Evolutionary conservation across 495 filamentous ascomycete species (phyloP).

Genomic region (Sordaria brevicollis): DNA sequence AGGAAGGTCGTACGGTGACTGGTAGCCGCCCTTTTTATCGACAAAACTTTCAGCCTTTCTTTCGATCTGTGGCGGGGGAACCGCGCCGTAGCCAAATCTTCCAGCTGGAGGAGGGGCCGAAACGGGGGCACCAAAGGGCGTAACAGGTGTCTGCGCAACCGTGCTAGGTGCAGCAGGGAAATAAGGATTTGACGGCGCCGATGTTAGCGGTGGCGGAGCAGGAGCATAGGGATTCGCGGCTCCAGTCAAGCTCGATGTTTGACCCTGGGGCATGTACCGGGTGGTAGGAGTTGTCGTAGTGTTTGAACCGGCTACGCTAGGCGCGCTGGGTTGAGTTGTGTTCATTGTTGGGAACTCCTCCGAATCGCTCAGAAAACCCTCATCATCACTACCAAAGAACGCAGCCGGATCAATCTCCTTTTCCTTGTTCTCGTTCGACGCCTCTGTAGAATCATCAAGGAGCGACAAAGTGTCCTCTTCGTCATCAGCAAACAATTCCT

Average conservation of each 20-base stretch:
- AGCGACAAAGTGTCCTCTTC: constrained; percentile 61
- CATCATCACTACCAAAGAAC: constrained; percentile 60
- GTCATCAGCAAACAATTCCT: constrained; percentile 69
- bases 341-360: constrained; percentile 19
- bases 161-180: constrained; percentile 13
- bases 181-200: constrained; percentile 26
- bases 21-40: constrained; percentile 85
- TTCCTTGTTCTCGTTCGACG: constrained; percentile 21
- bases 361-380: constrained; percentile 59
- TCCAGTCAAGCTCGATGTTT: neutral
- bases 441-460: constrained; percentile 20
- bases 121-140: constrained; percentile 24
- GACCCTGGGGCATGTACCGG: constrained; percentile 24
- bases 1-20: constrained; percentile 88
- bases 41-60: constrained; percentile 70
- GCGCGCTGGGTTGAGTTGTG: constrained; percentile 5
- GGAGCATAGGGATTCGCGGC: constrained; percentile 15
- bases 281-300: constrained; percentile 2
- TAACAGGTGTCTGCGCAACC: constrained; percentile 16
- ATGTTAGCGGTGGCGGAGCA: constrained; percentile 13
- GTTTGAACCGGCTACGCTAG: neutral
- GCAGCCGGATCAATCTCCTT: constrained; percentile 40
- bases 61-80: constrained; percentile 29
- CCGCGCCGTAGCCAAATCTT: constrained; percentile 30
- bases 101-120: constrained; percentile 33